Evolutionary conservation across 2,329 filamentous ascomycete species (phyloP), one percentile per base, ranked within the genome.

Genomic region (Pseudogymnoascus sp.): DNA sequence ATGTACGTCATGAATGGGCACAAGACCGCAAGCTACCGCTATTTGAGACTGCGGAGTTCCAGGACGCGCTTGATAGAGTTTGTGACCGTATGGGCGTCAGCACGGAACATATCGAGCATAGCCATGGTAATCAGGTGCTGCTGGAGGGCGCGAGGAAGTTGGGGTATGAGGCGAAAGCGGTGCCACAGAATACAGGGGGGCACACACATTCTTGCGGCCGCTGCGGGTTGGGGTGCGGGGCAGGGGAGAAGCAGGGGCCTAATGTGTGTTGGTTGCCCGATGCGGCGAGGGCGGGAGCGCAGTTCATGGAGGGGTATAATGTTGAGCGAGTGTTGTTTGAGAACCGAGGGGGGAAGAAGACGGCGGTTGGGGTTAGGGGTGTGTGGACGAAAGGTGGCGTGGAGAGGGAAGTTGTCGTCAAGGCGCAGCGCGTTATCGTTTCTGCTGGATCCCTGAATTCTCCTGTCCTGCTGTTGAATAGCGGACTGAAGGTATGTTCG

Each of bases 1-100:
- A 81, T 66, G 90, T 96, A 1, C 84, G 92, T 2, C 79, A 85
- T 67, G 91, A 96, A 75, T 97, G 93, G 92, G 86, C 90, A 0
- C 78, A 83, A 58, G 74, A 79, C 55, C 69, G 76, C n/a, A 86
- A 86, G 0, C 77, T 97, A 21, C 80, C 83, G 0, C 88, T 96
- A 68, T 95, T 96, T 72, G 86, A 84, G 0, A 86, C 86, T 0
- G 73, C 80, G 0, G 86, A 87, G 21, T 97, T 88, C 69, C 91
- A 96, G 71, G 80, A 83, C n/a, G 89, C 83, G 62, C 75, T 96
- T 17, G 91, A 96, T 71, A 83, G 87, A 7, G 89, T 96, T 1
- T 94, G 88, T 72, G 78, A 84, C 4, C 83, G 84, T 6, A 91
- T 96, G 85, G 91, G 92, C 25, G 90, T 90, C 12, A 83, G 83